Evolutionary conservation across 2,329 filamentous ascomycete species (phyloP), one percentile per base, ranked within the genome.

Genomic region (Moelleriella libera): DNA sequence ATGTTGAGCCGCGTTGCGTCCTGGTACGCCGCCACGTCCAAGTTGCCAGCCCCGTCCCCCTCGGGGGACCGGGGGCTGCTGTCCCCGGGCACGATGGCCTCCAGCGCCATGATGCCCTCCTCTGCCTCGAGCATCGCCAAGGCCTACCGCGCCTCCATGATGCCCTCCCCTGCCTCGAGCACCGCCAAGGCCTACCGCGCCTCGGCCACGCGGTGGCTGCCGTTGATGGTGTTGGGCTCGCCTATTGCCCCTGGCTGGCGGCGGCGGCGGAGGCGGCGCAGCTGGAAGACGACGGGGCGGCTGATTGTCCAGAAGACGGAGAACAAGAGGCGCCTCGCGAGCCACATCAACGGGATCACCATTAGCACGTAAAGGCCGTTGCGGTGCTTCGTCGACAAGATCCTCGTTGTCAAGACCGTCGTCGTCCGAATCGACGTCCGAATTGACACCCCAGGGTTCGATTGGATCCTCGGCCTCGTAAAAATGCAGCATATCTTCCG

Each of bases 251-350:
- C 42, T 30, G 14, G 14, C 42, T 29, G 42, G 10, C 42, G 14
- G 14, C 28, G 42, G 9, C 30, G 30, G 40, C 40, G 42, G 28
- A n/a, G 21, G 10, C 28, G 6, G 28, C 28, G 29, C 21, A 11
- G 54, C 59, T 21, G 21, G 21, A 21, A 21, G 21, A 21, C 21
- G 21, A 30, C 54, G 57, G 47, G 52, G 59, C 37, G 55, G 58
- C 47, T 62, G 62, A 45, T 64, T 62, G 39, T 68, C 66, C 40
- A 70, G 68, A 30, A 79, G 71, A 31, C 75, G 68, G 31, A 79
- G 68, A 10, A 79, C 74, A 9, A 78, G 67, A 5, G 75, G 75
- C 1, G 71, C 75, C 55, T 79, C 75, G 2, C 71, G 70, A 41
- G 71, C 75, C n/a, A 78, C 67, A 14, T 58, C 66, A 44, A 70